phyloP scores from a whole-genome alignment of 192 early-diverging fungal species.

The Backusella luteola region DNA sequence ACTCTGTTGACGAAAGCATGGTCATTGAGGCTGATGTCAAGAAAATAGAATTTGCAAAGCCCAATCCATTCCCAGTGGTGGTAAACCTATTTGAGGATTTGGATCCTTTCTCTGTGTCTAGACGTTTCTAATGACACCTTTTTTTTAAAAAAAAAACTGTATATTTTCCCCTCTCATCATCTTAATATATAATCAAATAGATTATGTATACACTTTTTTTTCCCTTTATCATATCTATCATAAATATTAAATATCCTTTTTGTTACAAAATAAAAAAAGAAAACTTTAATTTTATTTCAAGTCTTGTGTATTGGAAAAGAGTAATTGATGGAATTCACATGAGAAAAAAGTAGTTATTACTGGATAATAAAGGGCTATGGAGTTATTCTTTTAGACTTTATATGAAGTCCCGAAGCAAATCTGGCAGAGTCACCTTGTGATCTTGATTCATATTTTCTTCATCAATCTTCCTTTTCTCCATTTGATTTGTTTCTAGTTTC shows the following conservation, averaged over 20 bases:
- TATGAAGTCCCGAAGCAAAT: too few relatives aligned
- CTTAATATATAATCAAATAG: not conserved
- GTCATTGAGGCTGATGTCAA: not conserved
- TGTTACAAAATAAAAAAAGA: not conserved
- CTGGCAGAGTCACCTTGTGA: too few relatives aligned
- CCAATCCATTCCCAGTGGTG: not conserved
- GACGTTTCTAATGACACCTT: not conserved
- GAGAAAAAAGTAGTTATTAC: too few relatives aligned
- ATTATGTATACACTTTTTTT: not conserved
- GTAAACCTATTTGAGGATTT: conserved; percentile 1
- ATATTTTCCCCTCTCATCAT: not conserved
- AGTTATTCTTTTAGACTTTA: too few relatives aligned
- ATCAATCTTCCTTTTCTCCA: too few relatives aligned
- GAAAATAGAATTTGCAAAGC: not conserved
- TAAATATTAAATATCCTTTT: not conserved
- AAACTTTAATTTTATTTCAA: not conserved
- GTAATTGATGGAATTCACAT: too few relatives aligned
- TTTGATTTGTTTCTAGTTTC: too few relatives aligned
- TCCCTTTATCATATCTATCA: not conserved
- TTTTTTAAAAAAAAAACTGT: not conserved
- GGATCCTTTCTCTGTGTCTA: conserved; percentile 1
- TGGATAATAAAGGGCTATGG: too few relatives aligned
- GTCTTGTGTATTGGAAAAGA: too few relatives aligned
- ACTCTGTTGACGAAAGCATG: conserved; percentile 1
- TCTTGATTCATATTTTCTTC: too few relatives aligned